These are phyloP conservation scores for Alternaria sp. DNA, from an alignment of 2,329 filamentous ascomycete genomes.

Conservation along the genomic window DNA sequence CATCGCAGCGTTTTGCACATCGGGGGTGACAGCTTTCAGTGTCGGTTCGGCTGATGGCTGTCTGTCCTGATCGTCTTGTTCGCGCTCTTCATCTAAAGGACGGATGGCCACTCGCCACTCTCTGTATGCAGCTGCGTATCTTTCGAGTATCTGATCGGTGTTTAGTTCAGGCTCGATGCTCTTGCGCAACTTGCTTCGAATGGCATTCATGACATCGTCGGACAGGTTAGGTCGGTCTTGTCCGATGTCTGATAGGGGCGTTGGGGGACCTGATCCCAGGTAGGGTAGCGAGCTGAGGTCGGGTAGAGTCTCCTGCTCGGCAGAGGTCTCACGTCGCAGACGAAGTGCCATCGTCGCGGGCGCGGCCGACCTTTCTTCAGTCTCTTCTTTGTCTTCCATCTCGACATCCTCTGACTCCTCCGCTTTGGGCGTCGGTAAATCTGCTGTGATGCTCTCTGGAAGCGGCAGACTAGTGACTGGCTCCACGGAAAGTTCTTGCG, in stretches of 20 bases:
- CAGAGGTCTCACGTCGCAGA: conserved; percentile 40
- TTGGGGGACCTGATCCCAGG: conserved; percentile 55
- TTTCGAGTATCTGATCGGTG: conserved; percentile 40
- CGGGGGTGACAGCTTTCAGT: conserved; percentile 56
- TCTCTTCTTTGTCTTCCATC: conserved; percentile 35
- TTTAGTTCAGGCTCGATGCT: conserved; percentile 44
- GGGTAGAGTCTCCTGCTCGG: conserved; percentile 50
- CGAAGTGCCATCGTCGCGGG: conserved; percentile 47
- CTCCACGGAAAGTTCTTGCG: conserved; percentile 5
- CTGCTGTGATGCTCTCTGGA: conserved; percentile 31
- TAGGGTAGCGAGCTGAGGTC: conserved; percentile 57
- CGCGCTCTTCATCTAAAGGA: conserved; percentile 53
- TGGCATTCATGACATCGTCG: conserved; percentile 46
- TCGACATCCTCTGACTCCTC: conserved; percentile 47
- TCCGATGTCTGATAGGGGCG: conserved; percentile 55
- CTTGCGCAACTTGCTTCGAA: conserved; percentile 48
- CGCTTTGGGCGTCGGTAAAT: conserved; percentile 48
- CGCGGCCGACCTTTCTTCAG: conserved; percentile 37
- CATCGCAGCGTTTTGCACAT: conserved; percentile 50
- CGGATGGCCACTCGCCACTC: conserved; percentile 55
- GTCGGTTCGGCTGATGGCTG: conserved; percentile 49
- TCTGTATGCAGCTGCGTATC: conserved; percentile 53
- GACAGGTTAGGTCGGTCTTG: conserved; percentile 51
- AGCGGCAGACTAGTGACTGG: conserved; percentile 22
- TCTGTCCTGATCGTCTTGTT: conserved; percentile 50